Base-by-base conservation (phyloP, 129 eudicot species). In the Logfia minima region DNA sequence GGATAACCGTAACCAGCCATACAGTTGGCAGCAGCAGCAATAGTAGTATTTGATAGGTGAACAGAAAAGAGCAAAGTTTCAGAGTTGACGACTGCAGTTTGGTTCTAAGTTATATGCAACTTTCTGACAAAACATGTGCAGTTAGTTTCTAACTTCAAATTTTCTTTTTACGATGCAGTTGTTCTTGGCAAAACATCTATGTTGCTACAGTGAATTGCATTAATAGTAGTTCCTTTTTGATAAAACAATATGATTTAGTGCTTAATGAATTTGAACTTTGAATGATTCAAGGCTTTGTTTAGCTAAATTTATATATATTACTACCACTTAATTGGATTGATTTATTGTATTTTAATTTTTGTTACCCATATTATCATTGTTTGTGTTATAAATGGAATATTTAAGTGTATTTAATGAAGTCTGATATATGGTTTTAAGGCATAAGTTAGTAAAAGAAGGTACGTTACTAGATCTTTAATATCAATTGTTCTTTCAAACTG, bases 1-100 rank as follows among this genome's bases (percentile, higher is more conserved):
- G 3, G 84, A 88, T 52, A 88, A 81, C 18, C 86, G 90, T 16
- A 91, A 87, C 80, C 95, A 87, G 81, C 88, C 82, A 17, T 87
- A 85, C 55, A 82, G 82, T 48, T 91, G 97, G 97, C 95, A 81
- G 80, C 96, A 87, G 66, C 80, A 75, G 78, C 96, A 88, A 59
- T 71, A 75, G 63, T 81, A 75, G 80, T 68, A 28, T 39, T 55
- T 56, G 74, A 35, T 8, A 2, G 75, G 70, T 66, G 84, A 74
- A 37, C 29, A 48, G 59, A 56, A 55, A 75, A 55, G 79, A 37
- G 32, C 14, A 65, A 22, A 74, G 84, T 74, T 75, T 68, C 31
- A 80, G 31, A 68, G 61, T 6, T 18, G 79, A 66, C 58, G 55
- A 59, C 55, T 17, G 55, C 23, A 28, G 80, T 19, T 80, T 61